phyloP scores from a whole-genome alignment of 257 asterid genomes.

The Nemophila menziesii region DNA sequence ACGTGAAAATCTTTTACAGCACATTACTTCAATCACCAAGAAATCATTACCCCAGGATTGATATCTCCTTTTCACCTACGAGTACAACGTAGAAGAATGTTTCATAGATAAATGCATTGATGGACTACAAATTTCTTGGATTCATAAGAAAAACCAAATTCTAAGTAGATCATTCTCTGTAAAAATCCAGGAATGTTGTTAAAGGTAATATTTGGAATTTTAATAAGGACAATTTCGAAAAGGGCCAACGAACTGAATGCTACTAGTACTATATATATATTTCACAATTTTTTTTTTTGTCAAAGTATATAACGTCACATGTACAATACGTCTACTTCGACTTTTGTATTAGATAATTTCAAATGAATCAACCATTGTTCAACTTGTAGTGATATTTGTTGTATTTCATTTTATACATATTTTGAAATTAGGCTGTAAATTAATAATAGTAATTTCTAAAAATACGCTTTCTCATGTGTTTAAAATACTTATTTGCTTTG shows the following conservation, averaged over 20 bases:
- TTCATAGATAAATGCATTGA: not conserved
- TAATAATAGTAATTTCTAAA: too few relatives aligned
- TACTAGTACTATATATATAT: too few relatives aligned
- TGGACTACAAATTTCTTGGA: constrained; percentile 1
- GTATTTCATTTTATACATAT: too few relatives aligned
- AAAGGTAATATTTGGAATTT: not conserved
- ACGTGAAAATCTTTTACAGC: not conserved
- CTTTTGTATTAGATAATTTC: too few relatives aligned
- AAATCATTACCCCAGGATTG: constrained; percentile 20
- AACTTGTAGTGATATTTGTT: too few relatives aligned
- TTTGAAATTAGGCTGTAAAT: too few relatives aligned
- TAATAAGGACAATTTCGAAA: not conserved
- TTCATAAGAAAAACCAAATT: constrained; percentile 1
- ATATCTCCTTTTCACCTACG: not conserved
- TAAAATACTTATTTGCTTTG: too few relatives aligned
- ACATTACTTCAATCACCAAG: constrained; percentile 1
- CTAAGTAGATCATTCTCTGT: constrained; percentile 1
- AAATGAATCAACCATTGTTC: too few relatives aligned
- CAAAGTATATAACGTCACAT: too few relatives aligned
- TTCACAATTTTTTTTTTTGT: too few relatives aligned
- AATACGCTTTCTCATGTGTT: too few relatives aligned
- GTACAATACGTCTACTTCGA: too few relatives aligned
- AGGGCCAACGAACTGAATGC: not conserved
- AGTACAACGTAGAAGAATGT: not conserved
- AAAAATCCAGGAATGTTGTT: constrained; percentile 4